A percentile compares a stretch with the other conserved stretches of the same genome.
phyloP scores from a whole-genome alignment of 352 stramenopile species.

The Pythium periplocum region DNA sequence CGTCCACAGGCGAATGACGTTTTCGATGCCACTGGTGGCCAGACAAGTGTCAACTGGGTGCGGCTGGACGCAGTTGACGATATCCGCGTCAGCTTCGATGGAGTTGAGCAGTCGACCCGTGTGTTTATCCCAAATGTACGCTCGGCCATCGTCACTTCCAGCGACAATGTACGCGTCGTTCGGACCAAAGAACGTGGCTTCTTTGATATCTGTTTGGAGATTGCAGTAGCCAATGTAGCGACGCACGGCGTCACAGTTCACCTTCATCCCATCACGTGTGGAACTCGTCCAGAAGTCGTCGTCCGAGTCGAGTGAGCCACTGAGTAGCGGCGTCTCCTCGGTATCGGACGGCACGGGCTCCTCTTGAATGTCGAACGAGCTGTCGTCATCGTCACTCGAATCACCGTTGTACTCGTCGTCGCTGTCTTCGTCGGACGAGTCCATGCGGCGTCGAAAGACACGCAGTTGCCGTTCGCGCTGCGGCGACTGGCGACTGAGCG shows the following conservation, averaged over 20 bases:
- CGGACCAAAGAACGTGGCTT: constrained; percentile 83
- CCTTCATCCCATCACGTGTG: constrained; percentile 22
- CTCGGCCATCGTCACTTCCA: constrained; percentile 81
- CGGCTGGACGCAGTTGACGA: constrained; percentile 87
- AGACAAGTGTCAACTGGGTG: constrained; percentile 76
- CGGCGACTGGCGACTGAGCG: not conserved
- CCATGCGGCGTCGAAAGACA: constrained; percentile 4
- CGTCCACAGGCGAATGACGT: constrained; percentile 76
- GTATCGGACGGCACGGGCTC: constrained; percentile 10
- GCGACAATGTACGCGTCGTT: constrained; percentile 84
- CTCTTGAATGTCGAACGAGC: constrained; percentile 10
- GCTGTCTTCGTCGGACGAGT: constrained; percentile 11
- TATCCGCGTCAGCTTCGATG: constrained; percentile 77
- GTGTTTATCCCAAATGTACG: constrained; percentile 82
- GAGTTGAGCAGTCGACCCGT: constrained; percentile 79
- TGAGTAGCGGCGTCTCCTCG: not conserved
- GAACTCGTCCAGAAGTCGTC: constrained; percentile 50
- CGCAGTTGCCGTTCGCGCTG: constrained; percentile 11
- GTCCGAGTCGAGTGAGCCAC: constrained; percentile 7
- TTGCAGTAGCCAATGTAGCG: constrained; percentile 88
- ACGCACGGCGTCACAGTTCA: constrained; percentile 62
- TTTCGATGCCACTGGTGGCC: constrained; percentile 80
- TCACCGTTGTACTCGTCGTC: constrained; percentile 3
- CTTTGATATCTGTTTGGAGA: constrained; percentile 88
- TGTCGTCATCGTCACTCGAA: constrained; percentile 9